Evolutionary conservation across 345 rosid genomes (phyloP).

Genomic region (Psidium guajava): DNA sequence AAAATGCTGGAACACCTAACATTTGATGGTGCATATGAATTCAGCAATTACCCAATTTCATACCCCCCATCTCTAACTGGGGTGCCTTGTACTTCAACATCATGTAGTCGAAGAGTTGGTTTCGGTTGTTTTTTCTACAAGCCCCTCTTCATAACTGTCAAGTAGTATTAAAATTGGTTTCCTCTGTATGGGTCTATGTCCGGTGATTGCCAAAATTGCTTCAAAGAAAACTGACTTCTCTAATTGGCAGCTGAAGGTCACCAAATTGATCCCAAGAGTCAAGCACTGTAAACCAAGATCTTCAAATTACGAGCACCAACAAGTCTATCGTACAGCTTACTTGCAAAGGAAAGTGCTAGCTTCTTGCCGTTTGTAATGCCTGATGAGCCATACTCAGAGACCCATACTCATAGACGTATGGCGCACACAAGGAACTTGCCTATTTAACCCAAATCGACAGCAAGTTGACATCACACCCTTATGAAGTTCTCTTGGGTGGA

Average conservation of each 20-base stretch:
- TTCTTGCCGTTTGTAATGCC: not conserved
- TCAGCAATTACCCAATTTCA: not conserved
- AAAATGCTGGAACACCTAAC: not conserved
- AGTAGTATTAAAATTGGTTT: not conserved
- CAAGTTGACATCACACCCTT: not conserved
- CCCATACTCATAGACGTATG: not conserved
- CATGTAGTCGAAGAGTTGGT: not conserved
- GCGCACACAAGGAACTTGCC: not conserved
- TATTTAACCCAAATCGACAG: not conserved
- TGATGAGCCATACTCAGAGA: not conserved
- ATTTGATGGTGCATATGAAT: not conserved
- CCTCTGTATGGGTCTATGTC: not conserved
- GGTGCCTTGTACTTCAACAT: not conserved
- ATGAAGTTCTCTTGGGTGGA: conserved; percentile 57
- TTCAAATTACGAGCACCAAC: not conserved
- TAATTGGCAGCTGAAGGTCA: not conserved
- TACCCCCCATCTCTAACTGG: no score
- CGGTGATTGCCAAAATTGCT: not conserved
- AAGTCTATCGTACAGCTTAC: not conserved
- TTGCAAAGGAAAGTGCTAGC: not conserved
- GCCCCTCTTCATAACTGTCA: not conserved
- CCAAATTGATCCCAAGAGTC: not conserved
- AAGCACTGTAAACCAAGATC: not conserved
- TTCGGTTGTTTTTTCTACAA: not conserved
- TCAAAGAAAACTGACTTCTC: not conserved